Base-by-base conservation (phyloP, 1,284 basidiomycete species). In the Ustilago tritici region DNA sequence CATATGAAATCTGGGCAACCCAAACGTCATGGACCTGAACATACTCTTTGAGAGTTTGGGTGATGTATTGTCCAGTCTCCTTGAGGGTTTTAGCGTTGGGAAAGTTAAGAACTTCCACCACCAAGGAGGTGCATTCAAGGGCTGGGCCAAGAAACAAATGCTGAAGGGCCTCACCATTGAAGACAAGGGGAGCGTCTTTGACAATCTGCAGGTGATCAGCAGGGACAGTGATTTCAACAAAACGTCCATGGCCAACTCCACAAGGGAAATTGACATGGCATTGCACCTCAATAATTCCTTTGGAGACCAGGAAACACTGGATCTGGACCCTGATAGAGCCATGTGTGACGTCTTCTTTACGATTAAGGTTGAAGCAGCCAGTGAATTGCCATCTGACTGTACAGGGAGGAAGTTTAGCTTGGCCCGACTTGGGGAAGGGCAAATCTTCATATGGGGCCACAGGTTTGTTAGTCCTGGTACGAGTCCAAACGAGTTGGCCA, bases 341-440 rank as follows among this genome's bases (percentile, higher is more conserved):
- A 7, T 10, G 35, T 6, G 53, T 35, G 4, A 38, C 2, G 17
- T 11, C 14, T 19, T 55, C 53, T n/a, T 55, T 34, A 7, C 14
- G 0, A 17, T 55, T 55, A 35, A 19, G 14, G 28, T 15, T 55
- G 35, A 38, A 55, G 2, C n/a, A 5, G 17, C 53, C 34, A 1
- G 50, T 53, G 38, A 56, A 56, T 31, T 56, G 36, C 55, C 55
- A 56, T 14, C 55, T 36, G 23, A 56, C 10, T 0, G 38, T 56
- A 17, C 55, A 41, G 17, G 55, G 38, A 31, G 55, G 7, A 23
- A 56, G 5, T 14, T 40, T 35, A n/a, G 55, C 38, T 14, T 36
- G 19, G 11, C 41, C 55, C 12, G 55, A 56, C 9, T 23, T 41
- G 5, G 55, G 38, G 15, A 56, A 56, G 19, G 55, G 55, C 19